Percentiles rank a stretch among this genome's conserved stretches.
phyloP scores from a whole-genome alignment of 768 basidiomycete genomes.

The Galerina sulciceps region DNA sequence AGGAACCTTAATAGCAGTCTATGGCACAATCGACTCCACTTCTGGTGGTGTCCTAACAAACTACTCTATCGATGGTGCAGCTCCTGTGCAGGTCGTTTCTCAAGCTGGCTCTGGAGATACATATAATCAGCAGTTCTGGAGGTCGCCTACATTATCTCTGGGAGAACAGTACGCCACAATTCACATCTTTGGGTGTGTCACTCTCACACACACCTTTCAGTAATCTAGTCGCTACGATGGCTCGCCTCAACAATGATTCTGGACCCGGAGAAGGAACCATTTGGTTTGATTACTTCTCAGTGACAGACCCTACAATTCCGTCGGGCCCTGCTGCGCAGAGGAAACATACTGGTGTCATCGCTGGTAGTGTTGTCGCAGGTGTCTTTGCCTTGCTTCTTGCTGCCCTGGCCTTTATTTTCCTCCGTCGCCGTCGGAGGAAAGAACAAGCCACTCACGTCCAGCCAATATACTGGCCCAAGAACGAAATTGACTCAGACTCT shows the following conservation, averaged over 20 bases:
- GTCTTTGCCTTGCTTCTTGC: conserved; percentile 23
- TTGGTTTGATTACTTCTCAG: conserved; percentile 46
- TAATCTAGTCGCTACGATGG: conserved; percentile 37
- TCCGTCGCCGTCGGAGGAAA: conserved; percentile 23
- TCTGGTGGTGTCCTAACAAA: conserved; percentile 40
- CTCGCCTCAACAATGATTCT: conserved; percentile 28
- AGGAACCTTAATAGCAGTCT: conserved; percentile 39
- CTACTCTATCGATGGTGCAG: conserved; percentile 35
- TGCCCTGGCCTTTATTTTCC: conserved; percentile 18
- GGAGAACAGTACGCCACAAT: conserved; percentile 35
- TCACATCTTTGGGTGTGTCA: not conserved
- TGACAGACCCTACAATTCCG: conserved; percentile 27
- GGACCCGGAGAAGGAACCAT: conserved; percentile 40
- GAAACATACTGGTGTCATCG: conserved; percentile 28
- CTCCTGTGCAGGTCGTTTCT: conserved; percentile 28
- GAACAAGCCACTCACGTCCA: not conserved
- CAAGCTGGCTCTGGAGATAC: conserved; percentile 31
- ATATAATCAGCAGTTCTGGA: conserved; percentile 39
- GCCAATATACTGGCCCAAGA: conserved; percentile 3
- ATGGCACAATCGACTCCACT: conserved; percentile 36
- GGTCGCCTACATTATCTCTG: conserved; percentile 25
- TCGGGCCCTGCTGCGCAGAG: not conserved
- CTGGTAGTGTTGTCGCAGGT: conserved; percentile 33
- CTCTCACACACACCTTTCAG: conserved; percentile 19
- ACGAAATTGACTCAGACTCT: not conserved